phyloP scores from a whole-genome alignment of 768 basidiomycete genomes.

The Dentipellis sp. region DNA sequence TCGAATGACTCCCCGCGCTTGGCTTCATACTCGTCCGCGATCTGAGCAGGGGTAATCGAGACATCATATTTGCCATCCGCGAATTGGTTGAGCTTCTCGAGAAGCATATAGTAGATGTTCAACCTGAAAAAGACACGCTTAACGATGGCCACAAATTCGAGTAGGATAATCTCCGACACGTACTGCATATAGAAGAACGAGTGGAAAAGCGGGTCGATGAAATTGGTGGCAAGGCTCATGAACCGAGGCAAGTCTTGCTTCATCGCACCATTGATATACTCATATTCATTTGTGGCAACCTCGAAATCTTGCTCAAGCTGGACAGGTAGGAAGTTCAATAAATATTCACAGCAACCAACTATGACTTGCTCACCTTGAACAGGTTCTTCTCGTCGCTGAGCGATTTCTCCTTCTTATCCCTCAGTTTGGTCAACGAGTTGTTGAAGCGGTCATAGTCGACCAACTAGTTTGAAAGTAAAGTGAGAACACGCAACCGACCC shows the following conservation, averaged over 20 bases:
- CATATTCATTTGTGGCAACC: conserved; percentile 84
- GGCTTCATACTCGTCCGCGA: conserved; percentile 67
- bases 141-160: background rate
- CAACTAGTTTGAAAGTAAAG: conserved; percentile 34
- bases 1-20: conserved; percentile 80
- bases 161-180: conserved; percentile 25
- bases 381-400: conserved; percentile 93
- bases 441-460: conserved; percentile 95
- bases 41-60: conserved; percentile 53
- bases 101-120: conserved; percentile 88
- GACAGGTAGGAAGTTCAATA: background rate
- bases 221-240: conserved; percentile 76
- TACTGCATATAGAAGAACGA: conserved; percentile 99
- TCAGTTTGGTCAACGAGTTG: conserved; percentile 87
- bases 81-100: conserved; percentile 90
- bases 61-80: conserved; percentile 72
- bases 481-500: background rate
- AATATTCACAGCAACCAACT: too few relatives aligned
- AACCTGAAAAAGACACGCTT: conserved; percentile 38
- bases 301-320: conserved; percentile 97
- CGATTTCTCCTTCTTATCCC: conserved; percentile 98
- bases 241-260: conserved; percentile 94
- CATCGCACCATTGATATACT: conserved; percentile 82
- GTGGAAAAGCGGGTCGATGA: conserved; percentile 96
- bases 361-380: conserved; percentile 61